phyloP scores from a whole-genome alignment of 345 rosid species.

The Excoecaria cochinchinensis region DNA sequence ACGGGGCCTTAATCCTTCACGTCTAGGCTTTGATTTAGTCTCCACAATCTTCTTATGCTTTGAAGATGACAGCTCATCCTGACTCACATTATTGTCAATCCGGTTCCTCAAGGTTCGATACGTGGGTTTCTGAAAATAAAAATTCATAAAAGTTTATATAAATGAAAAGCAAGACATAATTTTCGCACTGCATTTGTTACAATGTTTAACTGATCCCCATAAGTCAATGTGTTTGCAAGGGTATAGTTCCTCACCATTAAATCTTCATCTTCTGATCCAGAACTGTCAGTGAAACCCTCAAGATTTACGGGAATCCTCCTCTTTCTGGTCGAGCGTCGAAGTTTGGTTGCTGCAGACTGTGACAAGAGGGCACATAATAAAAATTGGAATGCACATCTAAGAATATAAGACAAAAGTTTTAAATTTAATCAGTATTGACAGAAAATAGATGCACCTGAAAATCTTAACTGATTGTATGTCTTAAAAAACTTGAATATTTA shows the following conservation, averaged over 20 bases:
- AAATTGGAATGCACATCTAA: conserved; percentile 12
- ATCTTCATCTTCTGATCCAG: conserved; percentile 94
- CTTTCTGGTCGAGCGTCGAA: conserved; percentile 93
- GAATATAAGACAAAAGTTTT: conserved; percentile 6
- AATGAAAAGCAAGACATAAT: conserved; percentile 2
- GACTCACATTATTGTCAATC: conserved; percentile 53
- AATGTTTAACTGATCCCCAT: conserved; percentile 1
- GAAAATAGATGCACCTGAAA: conserved; percentile 9
- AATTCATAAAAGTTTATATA: conserved; percentile 11
- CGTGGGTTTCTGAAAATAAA: conserved; percentile 56
- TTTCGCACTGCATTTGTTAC: neutral
- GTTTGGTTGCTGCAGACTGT: conserved; percentile 74
- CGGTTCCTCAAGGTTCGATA: conserved; percentile 59
- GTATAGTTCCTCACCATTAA: conserved; percentile 66
- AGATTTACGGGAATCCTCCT: conserved; percentile 82
- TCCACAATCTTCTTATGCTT: conserved; percentile 52
- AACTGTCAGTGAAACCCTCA: conserved; percentile 79
- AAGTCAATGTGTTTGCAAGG: conserved; percentile 2
- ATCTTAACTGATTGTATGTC: neutral
- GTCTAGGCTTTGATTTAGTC: conserved; percentile 72
- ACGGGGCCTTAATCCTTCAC: conserved; percentile 98
- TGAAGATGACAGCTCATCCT: conserved; percentile 56
- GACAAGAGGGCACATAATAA: conserved; percentile 26
- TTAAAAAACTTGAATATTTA: neutral
- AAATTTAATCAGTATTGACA: conserved; percentile 22